These are phyloP conservation scores for Sistotremastrum niveocremeum DNA, from an alignment of 768 basidiomycete genomes.

Conservation along the genomic window DNA sequence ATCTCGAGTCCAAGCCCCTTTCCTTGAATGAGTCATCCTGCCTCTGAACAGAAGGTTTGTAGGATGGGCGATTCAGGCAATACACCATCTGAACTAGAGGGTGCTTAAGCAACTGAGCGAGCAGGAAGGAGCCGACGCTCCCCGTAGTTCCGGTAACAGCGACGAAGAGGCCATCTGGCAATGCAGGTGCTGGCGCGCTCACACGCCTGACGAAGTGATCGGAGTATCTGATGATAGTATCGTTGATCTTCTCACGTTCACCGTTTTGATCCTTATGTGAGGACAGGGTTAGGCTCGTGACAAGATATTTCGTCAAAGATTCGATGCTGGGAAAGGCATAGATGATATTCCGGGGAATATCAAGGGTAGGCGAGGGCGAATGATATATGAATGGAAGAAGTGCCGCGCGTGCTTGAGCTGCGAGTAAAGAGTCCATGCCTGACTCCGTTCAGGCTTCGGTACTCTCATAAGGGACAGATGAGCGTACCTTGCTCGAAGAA, in stretches of 20 bases:
- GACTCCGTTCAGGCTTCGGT: too few relatives aligned
- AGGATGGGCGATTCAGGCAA: not conserved
- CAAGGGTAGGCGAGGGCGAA: too few relatives aligned
- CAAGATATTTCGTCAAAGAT: too few relatives aligned
- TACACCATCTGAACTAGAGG: not conserved
- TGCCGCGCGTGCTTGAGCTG: too few relatives aligned
- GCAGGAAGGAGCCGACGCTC: not conserved
- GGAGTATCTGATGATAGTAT: constrained; percentile 2
- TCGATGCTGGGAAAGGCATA: too few relatives aligned
- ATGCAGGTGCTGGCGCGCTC: not conserved
- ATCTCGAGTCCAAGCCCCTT: not conserved
- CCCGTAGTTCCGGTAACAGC: constrained; percentile 2
- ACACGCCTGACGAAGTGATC: constrained; percentile 1
- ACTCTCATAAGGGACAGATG: too few relatives aligned
- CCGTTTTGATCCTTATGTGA: too few relatives aligned
- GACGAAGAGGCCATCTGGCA: not conserved
- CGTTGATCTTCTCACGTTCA: not conserved
- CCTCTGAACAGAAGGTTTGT: not conserved
- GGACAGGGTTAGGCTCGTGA: too few relatives aligned
- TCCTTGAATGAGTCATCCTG: not conserved
- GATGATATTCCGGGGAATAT: too few relatives aligned
- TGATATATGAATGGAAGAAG: too few relatives aligned
- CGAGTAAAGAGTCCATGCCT: too few relatives aligned
- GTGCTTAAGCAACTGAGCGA: not conserved
- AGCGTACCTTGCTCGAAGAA: too few relatives aligned